phyloP scores from a whole-genome alignment of 306 rosid genomes.

The Gastrolobium villosum region DNA sequence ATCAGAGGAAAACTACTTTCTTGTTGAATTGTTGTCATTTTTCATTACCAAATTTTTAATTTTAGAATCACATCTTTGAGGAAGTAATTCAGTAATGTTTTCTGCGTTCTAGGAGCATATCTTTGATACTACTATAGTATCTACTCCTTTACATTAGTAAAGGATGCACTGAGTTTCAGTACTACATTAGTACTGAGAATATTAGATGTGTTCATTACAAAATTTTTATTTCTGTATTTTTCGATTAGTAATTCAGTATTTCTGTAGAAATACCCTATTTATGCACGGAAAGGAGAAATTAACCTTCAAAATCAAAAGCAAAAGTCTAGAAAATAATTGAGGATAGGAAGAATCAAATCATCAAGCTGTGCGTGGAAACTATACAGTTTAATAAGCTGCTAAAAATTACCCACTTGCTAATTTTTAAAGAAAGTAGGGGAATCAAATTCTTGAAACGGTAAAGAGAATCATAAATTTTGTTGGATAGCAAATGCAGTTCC shows the following conservation, averaged over 20 bases:
- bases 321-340: constrained; percentile 4
- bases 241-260: neutral
- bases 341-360: constrained; percentile 16
- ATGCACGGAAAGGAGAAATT: neutral
- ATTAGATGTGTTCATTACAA: too few species aligned
- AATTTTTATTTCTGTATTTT: neutral
- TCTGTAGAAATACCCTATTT: neutral
- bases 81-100: neutral
- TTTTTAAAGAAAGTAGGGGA: constrained; percentile 31
- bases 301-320: constrained; percentile 13
- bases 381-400: constrained; percentile 13
- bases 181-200: too few species aligned
- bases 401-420: constrained; percentile 38
- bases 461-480: constrained; percentile 42
- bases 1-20: neutral
- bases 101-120: too few species aligned
- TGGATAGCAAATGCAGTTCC: constrained; percentile 42
- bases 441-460: constrained; percentile 43
- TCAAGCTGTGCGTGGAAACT: neutral
- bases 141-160: too few species aligned
- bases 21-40: neutral
- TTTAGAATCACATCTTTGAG: neutral
- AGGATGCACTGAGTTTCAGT: too few species aligned
- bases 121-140: too few species aligned
- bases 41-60: neutral